Base-by-base conservation (phyloP, 139 green algal genomes). In the Desmodesmus armatus region DNA sequence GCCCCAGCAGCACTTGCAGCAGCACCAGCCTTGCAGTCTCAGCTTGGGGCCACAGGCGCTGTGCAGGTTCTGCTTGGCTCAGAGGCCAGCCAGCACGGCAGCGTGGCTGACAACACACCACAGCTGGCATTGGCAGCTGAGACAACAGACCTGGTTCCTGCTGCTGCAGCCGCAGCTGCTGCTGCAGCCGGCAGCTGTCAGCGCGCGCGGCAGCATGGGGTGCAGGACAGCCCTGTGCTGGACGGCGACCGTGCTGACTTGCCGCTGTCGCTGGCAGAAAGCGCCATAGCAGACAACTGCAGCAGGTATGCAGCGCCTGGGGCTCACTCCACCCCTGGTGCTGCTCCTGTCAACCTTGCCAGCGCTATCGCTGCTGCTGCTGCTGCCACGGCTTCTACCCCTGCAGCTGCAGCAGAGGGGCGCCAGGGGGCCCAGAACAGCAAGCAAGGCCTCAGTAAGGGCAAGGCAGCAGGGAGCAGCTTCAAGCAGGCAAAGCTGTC, bases 401-500 rank as follows among this genome's bases (percentile, higher is more conserved):
- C 51, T 40, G 35, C 33, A 39, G 33, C n/a, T 33, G 75, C 49
- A 35, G 75, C 53, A 71, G 75, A 37, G 67, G 27, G 27, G 43
- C 9, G 67, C 35, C 67, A 76, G 9, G 27, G 9, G 67, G 17
- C 23, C n/a, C 67, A 7, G 60, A 51, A 21, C 11, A 11, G 11
- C 6, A 49, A 39, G 40, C 58, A 47, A 37, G 37, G 3, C 0
- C 5, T 53, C 35, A 49, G 39, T 40, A 29, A 25, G 17, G 39
- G 19, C 43, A 15, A 29, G 41, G 13, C 76, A 44, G 60, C 19
- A 11, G 15, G 21, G 2, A 84, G 44, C 35, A 21, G 29, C 1
- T 39, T 83, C 37, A 83, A 74, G n/a, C 78, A 84, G 33, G 78
- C 78, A n/a, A 84, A 76, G 78, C 62, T 84, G 62, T 76, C 78